Conservation (phyloP, 2,329 filamentous ascomycete species). For the Tolypocladium ovalisporum region DNA sequence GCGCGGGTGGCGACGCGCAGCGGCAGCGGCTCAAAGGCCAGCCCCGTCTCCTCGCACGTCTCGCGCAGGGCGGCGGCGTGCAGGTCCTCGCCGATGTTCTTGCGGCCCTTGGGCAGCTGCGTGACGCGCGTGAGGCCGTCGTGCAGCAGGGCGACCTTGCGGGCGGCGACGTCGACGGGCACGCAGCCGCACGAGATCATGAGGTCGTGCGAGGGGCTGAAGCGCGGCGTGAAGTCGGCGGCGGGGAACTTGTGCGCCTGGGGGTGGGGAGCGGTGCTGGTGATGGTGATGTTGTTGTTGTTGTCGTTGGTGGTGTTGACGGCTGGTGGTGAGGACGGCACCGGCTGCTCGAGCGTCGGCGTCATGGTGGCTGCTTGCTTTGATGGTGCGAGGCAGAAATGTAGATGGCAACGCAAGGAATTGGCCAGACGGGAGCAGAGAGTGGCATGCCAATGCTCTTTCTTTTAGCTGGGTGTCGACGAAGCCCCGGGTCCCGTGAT, state of each 20-base stretch:
- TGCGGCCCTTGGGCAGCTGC: constrained; percentile 37
- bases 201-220: constrained; percentile 28
- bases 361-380: background rate
- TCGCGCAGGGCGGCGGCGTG: constrained; percentile 32
- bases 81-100: constrained; percentile 33
- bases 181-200: constrained; percentile 37
- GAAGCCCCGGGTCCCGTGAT: background rate
- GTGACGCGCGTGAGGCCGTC: constrained; percentile 30
- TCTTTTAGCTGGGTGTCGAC: too few species aligned
- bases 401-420: background rate
- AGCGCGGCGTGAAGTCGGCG: constrained; percentile 10
- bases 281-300: background rate
- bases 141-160: constrained; percentile 29
- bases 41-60: constrained; percentile 36
- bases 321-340: background rate
- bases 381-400: background rate
- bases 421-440: background rate
- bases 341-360: background rate
- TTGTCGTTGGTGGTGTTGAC: background rate
- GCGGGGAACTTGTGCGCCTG: background rate
- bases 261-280: too few species aligned
- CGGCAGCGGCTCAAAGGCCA: constrained; percentile 24
- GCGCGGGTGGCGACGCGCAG: constrained; percentile 31
- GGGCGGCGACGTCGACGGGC: constrained; percentile 24
- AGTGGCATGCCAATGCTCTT: too few species aligned